Conservation (phyloP, 768 basidiomycete species). For the Holtermannia corniformis region DNA sequence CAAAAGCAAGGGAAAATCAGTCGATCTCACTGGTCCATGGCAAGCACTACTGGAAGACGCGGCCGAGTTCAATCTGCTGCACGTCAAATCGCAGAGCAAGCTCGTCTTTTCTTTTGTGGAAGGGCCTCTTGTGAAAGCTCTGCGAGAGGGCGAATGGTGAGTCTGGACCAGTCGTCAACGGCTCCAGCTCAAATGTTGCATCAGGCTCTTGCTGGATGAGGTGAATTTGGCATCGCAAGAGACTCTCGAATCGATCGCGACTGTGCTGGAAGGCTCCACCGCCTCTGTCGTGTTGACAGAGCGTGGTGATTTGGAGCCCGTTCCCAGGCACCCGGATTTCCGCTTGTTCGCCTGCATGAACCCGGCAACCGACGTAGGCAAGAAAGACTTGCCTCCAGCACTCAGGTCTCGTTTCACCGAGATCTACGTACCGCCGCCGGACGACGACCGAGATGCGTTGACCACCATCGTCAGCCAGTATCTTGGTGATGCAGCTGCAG, state of each 20-base stretch:
- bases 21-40: constrained; percentile 49
- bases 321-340: constrained; percentile 88
- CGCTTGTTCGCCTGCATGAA: constrained; percentile 99
- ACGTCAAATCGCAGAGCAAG: constrained; percentile 72
- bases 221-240: constrained; percentile 90
- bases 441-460: constrained; percentile 80
- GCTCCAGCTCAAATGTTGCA: too few relatives aligned
- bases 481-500: constrained; percentile 69
- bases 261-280: constrained; percentile 72
- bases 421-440: constrained; percentile 88
- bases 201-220: constrained; percentile 88
- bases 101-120: constrained; percentile 93
- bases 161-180: constrained; percentile 28
- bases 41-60: constrained; percentile 57
- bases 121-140: constrained; percentile 84
- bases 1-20: constrained; percentile 40
- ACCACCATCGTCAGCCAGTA: constrained; percentile 80
- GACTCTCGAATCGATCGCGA: constrained; percentile 83
- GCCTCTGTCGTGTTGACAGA: constrained; percentile 89
- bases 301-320: constrained; percentile 77
- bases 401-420: constrained; percentile 90
- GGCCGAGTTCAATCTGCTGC: constrained; percentile 73
- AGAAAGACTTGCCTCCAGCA: constrained; percentile 87
- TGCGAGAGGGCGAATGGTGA: constrained; percentile 83
- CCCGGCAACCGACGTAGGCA: constrained; percentile 95